Evolutionary conservation across 108 stramenopile genomes (phyloP).

Genomic region (Nitzschia palea): DNA sequence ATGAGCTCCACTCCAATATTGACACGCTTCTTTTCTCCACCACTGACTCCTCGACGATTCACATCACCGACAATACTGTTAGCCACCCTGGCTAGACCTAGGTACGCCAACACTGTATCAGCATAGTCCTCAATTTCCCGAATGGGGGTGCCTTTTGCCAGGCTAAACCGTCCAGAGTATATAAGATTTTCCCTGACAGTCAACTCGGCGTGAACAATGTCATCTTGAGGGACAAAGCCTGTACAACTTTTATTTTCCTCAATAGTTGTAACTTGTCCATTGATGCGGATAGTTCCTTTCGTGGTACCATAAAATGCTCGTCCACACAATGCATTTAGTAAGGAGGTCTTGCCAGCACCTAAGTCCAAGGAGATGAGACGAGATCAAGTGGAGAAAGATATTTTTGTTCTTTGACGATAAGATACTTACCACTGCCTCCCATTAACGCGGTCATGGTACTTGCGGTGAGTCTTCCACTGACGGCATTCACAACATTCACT

Average conservation of each 20-base stretch:
- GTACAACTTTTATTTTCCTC: slow-evolving; percentile 22
- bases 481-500: slow-evolving; percentile 41
- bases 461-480: slow-evolving; percentile 43
- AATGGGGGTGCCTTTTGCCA: slow-evolving; percentile 34
- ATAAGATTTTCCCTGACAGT: slow-evolving; percentile 69
- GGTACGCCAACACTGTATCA: slow-evolving; percentile 48
- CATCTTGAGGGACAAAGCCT: slow-evolving; percentile 74
- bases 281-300: slow-evolving; percentile 53
- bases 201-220: slow-evolving; percentile 56
- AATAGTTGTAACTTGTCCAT: slow-evolving; percentile 51
- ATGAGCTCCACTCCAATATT: slow-evolving; percentile 73
- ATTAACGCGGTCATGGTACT: slow-evolving; percentile 53
- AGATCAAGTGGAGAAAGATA: not conserved
- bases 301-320: slow-evolving; percentile 62
- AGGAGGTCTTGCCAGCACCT: slow-evolving; percentile 60
- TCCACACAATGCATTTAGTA: slow-evolving; percentile 74
- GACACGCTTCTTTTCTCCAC: slow-evolving; percentile 65
- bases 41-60: slow-evolving; percentile 50
- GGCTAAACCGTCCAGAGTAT: slow-evolving; percentile 46
- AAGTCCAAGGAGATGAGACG: not conserved
- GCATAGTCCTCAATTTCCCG: slow-evolving; percentile 55
- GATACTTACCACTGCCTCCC: slow-evolving; percentile 27
- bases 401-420: no score
- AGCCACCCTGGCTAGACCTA: slow-evolving; percentile 59
- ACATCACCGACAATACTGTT: slow-evolving; percentile 72